These are phyloP conservation scores for Nymphaea thermarum DNA, from an alignment of 164 flowering plant species.

Conservation along the genomic window DNA sequence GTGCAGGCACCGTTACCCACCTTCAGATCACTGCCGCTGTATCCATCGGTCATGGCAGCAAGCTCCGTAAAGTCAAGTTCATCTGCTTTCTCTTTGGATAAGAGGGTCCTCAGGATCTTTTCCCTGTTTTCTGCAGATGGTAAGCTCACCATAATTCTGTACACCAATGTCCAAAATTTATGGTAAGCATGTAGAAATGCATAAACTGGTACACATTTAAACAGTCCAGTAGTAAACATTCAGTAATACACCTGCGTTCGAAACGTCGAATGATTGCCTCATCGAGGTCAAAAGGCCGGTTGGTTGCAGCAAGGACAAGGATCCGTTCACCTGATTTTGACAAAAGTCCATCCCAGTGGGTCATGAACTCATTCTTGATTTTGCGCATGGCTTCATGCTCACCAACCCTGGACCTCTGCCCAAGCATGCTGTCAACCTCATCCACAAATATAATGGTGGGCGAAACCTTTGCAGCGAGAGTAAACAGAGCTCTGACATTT, in stretches of 20 bases:
- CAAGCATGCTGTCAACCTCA: conserved; percentile 98
- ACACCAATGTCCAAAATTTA: background rate
- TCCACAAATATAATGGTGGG: conserved; percentile 95
- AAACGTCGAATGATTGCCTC: conserved; percentile 96
- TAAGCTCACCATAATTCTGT: conserved; percentile 87
- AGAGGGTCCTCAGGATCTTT: conserved; percentile 53
- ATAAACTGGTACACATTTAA: background rate
- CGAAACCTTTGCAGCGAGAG: conserved; percentile 85
- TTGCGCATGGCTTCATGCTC: conserved; percentile 97
- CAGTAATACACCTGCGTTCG: conserved; percentile 60
- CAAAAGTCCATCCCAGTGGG: conserved; percentile 93
- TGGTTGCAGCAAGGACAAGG: conserved; percentile 94
- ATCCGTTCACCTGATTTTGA: conserved; percentile 70
- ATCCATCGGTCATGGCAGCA: conserved; percentile 89
- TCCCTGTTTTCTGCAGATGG: conserved; percentile 71
- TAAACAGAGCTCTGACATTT: conserved; percentile 85
- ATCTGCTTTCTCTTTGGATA: conserved; percentile 64
- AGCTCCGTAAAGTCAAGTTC: conserved; percentile 71
- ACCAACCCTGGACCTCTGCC: conserved; percentile 74
- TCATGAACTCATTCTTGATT: conserved; percentile 95
- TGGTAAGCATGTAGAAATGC: background rate
- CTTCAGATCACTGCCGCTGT: conserved; percentile 92
- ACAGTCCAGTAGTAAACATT: background rate
- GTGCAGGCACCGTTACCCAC: conserved; percentile 14
- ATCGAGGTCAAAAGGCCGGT: conserved; percentile 96